Base-by-base conservation (phyloP, 768 basidiomycete genomes). In the Candolleomyces eurysporus region DNA sequence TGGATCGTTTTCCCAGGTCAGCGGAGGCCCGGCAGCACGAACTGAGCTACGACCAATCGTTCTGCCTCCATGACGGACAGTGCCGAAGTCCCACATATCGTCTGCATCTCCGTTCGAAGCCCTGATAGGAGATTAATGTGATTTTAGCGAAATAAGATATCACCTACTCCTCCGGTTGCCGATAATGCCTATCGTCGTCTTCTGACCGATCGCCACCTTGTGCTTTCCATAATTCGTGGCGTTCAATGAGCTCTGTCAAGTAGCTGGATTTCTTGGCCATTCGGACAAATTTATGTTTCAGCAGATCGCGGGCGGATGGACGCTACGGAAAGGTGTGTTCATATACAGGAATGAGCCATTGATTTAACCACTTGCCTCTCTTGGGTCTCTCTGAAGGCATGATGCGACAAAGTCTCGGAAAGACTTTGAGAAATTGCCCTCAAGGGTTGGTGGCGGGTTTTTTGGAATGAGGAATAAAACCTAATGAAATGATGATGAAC, bases 381-480 rank as follows among this genome's bases (percentile, higher is more conserved):
- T 85, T 31, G 97, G 96, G 77, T 99, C 97, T 49, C 97, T 84
- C 67, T 96, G 94, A 43, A 99, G 77, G 74, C 97, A 99, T 61
- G 88, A 88, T 0, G 91, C 80, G 14, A 99, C 93, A 72, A 99
- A 99, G 60, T 98, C 97, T 66, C 88, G 83, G 79, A 99, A 99
- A 5, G 90, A 82, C 69, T 92, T 94, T 2, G 94, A 94, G 76
- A 98, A 99, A 65, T 87, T 87, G 39, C 87, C 89, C 63, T 98
- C 97, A 48, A 99, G 79, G 21, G 83, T 84, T 11, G 97, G 97
- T 1, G 97, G 97, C 2, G 92, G 87, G 67, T 98, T 98, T 80
- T 98, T 98, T 16, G 97, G 97, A 60, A 99, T 99, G 58, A 99
- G 82, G 82, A 99, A 99, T 13, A 99, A 82, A 39, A 98, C 95